Percentiles rank a stretch among this genome's conserved stretches.
Conservation (phyloP, 2,329 filamentous ascomycete genomes). For the Monilinia fructigena region DNA sequence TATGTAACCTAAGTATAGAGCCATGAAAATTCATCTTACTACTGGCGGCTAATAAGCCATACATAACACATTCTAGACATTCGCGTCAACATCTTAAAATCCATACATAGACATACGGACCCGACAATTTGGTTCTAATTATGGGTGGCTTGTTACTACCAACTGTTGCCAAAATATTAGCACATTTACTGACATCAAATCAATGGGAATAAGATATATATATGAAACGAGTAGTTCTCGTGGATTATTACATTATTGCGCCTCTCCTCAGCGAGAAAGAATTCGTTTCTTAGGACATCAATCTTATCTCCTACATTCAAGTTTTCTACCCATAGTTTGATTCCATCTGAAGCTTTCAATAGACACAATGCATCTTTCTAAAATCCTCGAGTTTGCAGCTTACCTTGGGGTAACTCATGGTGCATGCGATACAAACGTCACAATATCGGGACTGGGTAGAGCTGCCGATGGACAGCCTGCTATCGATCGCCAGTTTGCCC, state of each 20-base stretch:
- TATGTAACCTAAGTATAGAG: not conserved
- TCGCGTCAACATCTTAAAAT: not conserved
- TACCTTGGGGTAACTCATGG: slow-evolving; percentile 5
- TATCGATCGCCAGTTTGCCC: slow-evolving; percentile 2
- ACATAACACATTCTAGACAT: not conserved
- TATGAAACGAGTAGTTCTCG: slow-evolving; percentile 13
- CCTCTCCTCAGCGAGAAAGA: not conserved
- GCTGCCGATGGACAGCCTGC: slow-evolving; percentile 8
- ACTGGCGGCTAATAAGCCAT: slow-evolving; percentile 10
- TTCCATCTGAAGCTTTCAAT: not conserved
- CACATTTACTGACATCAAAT: not conserved
- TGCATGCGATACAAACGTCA: slow-evolving; percentile 18
- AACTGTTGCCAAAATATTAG: slow-evolving; percentile 12
- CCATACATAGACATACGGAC: not conserved
- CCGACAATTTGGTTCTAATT: slow-evolving; percentile 15
- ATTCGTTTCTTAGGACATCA: not conserved
- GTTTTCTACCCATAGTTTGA: not conserved
- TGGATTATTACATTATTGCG: not conserved
- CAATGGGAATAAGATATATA: not conserved
- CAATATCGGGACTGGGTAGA: slow-evolving; percentile 10
- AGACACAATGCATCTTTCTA: slow-evolving; percentile 9
- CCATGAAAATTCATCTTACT: not conserved
- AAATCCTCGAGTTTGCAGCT: not conserved
- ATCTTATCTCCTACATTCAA: not conserved
- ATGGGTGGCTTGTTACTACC: slow-evolving; percentile 14